Percentiles rank a stretch among this genome's conserved stretches.
Conservation (phyloP, 345 rosid species). For the Populus alba region DNA sequence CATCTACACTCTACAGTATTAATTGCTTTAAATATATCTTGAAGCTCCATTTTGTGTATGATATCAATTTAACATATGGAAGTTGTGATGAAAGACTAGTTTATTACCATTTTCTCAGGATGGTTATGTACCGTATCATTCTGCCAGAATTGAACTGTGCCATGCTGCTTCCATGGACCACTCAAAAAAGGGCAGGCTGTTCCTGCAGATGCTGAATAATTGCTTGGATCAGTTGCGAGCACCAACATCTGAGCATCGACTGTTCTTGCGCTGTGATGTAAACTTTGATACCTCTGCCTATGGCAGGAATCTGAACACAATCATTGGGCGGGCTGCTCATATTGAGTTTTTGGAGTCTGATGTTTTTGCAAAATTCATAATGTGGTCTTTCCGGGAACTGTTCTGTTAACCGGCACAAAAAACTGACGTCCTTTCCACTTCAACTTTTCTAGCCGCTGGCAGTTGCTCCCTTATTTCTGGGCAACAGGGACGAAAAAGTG, state of each 20-base stretch:
- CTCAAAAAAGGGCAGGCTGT: conserved; percentile 73
- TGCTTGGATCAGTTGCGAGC: conserved; percentile 94
- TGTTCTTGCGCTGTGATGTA: conserved; percentile 90
- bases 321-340: conserved; percentile 94
- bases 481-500: neutral
- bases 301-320: conserved; percentile 75
- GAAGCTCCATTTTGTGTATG: neutral
- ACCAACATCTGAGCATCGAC: conserved; percentile 51
- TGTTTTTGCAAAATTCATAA: conserved; percentile 71
- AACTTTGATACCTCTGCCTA: conserved; percentile 72
- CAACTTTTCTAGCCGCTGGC: neutral
- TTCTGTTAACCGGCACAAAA: conserved; percentile 43
- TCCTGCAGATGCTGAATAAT: conserved; percentile 86
- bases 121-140: conserved; percentile 97
- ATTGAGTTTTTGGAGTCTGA: conserved; percentile 92
- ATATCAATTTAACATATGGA: conserved; percentile 1
- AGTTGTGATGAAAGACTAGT: neutral
- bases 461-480: neutral
- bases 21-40: no score
- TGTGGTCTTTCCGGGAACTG: conserved; percentile 89
- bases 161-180: conserved; percentile 71
- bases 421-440: neutral
- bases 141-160: conserved; percentile 85
- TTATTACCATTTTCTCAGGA: conserved; percentile 49
- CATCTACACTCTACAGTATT: neutral